These are phyloP conservation scores for Sequoiadendron giganteum DNA, from an alignment of 75 land plant genomes.

Conservation along the genomic window DNA sequence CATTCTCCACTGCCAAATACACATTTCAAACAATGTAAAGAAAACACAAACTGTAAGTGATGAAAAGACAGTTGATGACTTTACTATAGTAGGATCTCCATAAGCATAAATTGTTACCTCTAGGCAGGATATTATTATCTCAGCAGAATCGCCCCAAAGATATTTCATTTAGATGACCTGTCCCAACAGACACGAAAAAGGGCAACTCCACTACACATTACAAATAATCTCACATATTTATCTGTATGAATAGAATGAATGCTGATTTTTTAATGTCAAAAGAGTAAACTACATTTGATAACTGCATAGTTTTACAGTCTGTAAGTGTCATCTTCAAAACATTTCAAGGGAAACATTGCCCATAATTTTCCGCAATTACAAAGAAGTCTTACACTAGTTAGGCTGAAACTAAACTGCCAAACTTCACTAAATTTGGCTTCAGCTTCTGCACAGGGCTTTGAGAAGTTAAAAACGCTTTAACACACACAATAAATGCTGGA, in stretches of 20 bases:
- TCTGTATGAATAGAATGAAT: background rate
- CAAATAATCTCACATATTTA: background rate
- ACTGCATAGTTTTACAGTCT: background rate
- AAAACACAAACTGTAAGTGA: background rate
- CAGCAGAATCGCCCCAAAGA: background rate
- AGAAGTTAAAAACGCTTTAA: background rate
- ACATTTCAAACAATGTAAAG: background rate
- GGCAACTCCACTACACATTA: background rate
- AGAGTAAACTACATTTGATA: background rate
- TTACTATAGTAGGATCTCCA: background rate
- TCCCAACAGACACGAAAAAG: background rate
- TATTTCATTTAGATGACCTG: background rate
- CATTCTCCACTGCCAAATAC: background rate
- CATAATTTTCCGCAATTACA: background rate
- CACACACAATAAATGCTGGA: background rate
- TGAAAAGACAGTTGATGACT: background rate
- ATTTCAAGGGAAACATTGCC: background rate
- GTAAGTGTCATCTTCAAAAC: background rate
- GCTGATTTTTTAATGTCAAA: background rate
- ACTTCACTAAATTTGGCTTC: background rate
- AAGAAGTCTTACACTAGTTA: background rate
- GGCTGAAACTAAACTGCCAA: background rate
- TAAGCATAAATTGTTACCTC: background rate
- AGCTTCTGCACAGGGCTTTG: background rate
- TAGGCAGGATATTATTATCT: background rate